Evolutionary conservation across 768 basidiomycete genomes (phyloP), one percentile per base, ranked within the genome.

Genomic region (Collybia sp.): DNA sequence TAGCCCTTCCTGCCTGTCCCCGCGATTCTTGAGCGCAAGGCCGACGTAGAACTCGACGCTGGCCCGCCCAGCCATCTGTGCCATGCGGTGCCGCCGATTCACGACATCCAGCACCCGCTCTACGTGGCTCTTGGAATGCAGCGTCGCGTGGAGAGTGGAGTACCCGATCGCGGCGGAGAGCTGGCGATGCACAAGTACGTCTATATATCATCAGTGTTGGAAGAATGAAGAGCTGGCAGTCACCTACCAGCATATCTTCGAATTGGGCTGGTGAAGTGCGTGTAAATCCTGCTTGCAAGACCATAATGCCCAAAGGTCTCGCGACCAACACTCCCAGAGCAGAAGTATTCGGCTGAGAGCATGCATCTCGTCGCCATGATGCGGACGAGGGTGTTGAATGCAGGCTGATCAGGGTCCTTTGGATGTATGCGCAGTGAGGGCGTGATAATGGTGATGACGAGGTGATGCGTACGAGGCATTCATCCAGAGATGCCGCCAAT

Each of bases 281-380:
- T 99, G 62, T 98, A 99, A 46, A 99, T 99, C 0, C 88, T 79
- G 60, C 82, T 93, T 0, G 96, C 96, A n/a, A 99, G 78, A 34
- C 96, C 96, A 61, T 99, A 99, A 64, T 98, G 96, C 2, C 89
- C 87, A 60, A 97, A 99, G 0, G 92, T 85, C 52, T 96, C 93
- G 41, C 85, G 80, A 0, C 85, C 80, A 2, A 97, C 93, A 54
- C 92, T 93, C 8, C 96, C 95, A 0, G 94, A 89, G 61, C 89
- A 92, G 69, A 98, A 97, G 64, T 99, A 99, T 62, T 99, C 96
- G 15, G 96, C 96, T 0, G 94, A 85, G 18, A 97, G 75, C 96
- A 99, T 99, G 63, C 96, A 97, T 25, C 96, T 75, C 2, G 95
- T 98, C 2, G 96, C 94, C 94, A 99, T 97, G 64, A 99, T 98